Percentiles rank a stretch among this genome's conserved stretches.
These are phyloP conservation scores for Gonapodya sp. DNA, from an alignment of 192 early-diverging fungal genomes.

Conservation along the genomic window DNA sequence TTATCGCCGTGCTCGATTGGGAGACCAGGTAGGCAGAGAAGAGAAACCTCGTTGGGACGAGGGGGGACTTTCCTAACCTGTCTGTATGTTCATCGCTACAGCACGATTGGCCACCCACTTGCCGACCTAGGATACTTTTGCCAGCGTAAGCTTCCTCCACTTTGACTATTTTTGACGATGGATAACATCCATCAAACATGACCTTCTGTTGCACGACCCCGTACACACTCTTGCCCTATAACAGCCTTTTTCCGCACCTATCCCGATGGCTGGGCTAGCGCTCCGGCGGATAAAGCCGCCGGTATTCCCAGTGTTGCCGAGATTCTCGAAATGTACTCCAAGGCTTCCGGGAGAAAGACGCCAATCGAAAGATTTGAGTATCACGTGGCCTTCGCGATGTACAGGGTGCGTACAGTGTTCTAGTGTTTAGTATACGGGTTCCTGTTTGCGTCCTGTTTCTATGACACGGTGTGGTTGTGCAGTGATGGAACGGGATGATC, in stretches of 20 bases:
- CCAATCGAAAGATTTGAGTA: background rate
- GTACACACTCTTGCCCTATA: background rate
- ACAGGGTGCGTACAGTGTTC: background rate
- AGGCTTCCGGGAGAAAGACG: background rate
- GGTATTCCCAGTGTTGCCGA: background rate
- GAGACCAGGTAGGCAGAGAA: background rate
- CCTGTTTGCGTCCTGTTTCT: too few relatives aligned
- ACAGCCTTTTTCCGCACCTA: background rate
- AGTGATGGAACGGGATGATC: too few relatives aligned
- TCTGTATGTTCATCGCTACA: too few relatives aligned
- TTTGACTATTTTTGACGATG: background rate
- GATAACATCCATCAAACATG: background rate
- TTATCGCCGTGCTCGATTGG: slow-evolving; percentile 11
- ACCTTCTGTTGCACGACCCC: background rate
- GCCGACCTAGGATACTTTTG: slow-evolving; percentile 8
- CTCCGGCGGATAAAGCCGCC: background rate
- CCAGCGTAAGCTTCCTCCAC: background rate
- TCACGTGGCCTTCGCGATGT: background rate
- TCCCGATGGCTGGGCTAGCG: background rate
- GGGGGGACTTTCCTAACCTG: too few relatives aligned
- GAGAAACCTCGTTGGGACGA: too few relatives aligned
- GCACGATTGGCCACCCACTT: slow-evolving; percentile 7
- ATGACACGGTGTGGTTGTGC: too few relatives aligned
- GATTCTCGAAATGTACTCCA: background rate
- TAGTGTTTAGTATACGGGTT: too few relatives aligned